Conservation (phyloP, 2,329 filamentous ascomycete genomes). For the Aspergillus sp. region DNA sequence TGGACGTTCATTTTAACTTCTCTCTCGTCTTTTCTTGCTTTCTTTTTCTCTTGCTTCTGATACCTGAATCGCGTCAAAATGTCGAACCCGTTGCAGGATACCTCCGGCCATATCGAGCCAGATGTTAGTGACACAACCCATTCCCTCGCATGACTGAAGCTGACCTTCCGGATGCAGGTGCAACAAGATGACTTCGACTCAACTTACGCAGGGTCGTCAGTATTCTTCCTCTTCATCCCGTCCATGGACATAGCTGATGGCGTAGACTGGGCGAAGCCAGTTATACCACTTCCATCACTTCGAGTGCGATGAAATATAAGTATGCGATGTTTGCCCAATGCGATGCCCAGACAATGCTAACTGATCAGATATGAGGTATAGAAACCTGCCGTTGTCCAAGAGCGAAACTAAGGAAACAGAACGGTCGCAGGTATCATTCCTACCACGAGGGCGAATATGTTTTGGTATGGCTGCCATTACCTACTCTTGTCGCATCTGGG, state of each 20-base stretch:
- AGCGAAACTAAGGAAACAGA: conserved; percentile 9
- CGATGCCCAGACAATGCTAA: background rate
- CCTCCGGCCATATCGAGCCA: conserved; percentile 14
- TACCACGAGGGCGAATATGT: conserved; percentile 25
- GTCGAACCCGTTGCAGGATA: conserved; percentile 10
- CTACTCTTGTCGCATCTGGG: background rate
- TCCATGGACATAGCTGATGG: background rate
- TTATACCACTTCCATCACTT: conserved; percentile 25
- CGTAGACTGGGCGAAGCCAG: conserved; percentile 18
- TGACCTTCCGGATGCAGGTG: background rate
- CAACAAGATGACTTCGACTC: conserved; percentile 12
- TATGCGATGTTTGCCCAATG: conserved; percentile 4
- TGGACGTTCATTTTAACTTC: background rate
- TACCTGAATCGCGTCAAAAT: background rate
- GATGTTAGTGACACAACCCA: conserved; percentile 10
- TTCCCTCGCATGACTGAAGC: background rate
- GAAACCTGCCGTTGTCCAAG: background rate
- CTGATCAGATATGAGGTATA: conserved; percentile 24
- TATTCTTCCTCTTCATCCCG: background rate
- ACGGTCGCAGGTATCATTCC: conserved; percentile 26
- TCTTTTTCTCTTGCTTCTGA: background rate
- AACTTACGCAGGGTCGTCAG: conserved; percentile 20
- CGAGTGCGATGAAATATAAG: conserved; percentile 23
- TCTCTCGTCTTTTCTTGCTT: background rate
- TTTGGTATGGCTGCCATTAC: conserved; percentile 12